Conservation (phyloP, 805 yeast genomes). For the Candida berthetii region DNA sequence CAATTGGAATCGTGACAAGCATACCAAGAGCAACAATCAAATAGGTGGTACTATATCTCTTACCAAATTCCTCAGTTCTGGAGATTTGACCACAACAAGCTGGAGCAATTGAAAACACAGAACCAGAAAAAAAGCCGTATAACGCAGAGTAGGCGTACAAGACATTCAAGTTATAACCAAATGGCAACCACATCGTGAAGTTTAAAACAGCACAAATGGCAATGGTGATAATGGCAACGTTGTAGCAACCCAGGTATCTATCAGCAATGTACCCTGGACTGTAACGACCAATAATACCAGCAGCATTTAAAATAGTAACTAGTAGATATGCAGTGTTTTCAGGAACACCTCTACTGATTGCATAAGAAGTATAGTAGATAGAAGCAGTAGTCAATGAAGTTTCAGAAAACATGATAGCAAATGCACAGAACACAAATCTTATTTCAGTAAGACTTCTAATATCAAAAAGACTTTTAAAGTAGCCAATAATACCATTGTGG, state of each 20-base stretch:
- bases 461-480: constrained; percentile 22
- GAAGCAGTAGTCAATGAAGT: constrained; percentile 37
- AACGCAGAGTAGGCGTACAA: constrained; percentile 38
- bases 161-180: constrained; percentile 27
- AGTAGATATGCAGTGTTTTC: constrained; percentile 37
- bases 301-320: constrained; percentile 38
- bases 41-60: constrained; percentile 51
- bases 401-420: constrained; percentile 40
- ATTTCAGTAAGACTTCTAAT: constrained; percentile 34
- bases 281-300: constrained; percentile 40
- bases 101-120: constrained; percentile 52
- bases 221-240: constrained; percentile 36
- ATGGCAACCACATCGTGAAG: constrained; percentile 36
- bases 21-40: constrained; percentile 45
- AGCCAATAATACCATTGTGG: constrained; percentile 16
- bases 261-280: constrained; percentile 41
- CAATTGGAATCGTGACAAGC: constrained; percentile 38
- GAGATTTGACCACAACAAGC: constrained; percentile 56
- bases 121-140: constrained; percentile 52
- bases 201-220: constrained; percentile 26
- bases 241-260: constrained; percentile 41
- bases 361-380: constrained; percentile 49
- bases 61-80: constrained; percentile 46
- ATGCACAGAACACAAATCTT: constrained; percentile 34
- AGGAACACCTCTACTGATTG: constrained; percentile 39